Evolutionary conservation across 2,329 filamentous ascomycete genomes (phyloP).

Genomic region (Thielaviopsis populi): DNA sequence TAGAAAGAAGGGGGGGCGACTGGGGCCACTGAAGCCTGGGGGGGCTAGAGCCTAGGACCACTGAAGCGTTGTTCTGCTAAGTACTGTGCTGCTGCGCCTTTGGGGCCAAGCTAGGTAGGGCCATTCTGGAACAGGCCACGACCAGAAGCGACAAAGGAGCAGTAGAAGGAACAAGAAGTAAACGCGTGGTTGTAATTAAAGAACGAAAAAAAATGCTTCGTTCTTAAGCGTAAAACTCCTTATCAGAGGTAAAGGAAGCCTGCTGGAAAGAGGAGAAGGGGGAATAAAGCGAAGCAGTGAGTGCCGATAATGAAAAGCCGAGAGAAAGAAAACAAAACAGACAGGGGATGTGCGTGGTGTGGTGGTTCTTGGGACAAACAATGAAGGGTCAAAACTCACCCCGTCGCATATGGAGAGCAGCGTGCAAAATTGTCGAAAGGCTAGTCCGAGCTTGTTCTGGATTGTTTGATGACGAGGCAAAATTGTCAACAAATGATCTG

Average conservation of each 20-base stretch:
- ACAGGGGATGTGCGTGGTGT: constrained; percentile 5
- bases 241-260: background rate
- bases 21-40: background rate
- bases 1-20: background rate
- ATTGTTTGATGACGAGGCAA: constrained; percentile 55
- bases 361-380: background rate
- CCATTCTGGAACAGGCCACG: constrained; percentile 9
- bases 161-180: background rate
- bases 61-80: background rate
- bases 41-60: background rate
- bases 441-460: constrained; percentile 61
- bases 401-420: constrained; percentile 50
- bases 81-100: background rate
- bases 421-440: constrained; percentile 58
- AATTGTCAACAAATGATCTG: constrained; percentile 53
- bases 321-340: constrained; percentile 14
- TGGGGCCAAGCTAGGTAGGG: background rate
- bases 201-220: background rate
- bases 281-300: background rate
- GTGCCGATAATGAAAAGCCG: background rate
- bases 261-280: background rate
- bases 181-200: background rate
- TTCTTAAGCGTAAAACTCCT: background rate
- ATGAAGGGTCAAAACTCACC: constrained; percentile 37
- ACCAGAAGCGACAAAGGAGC: constrained; percentile 4